Percentiles rank a stretch among this genome's conserved stretches.
Evolutionary conservation across 306 rosid species (phyloP).

Genomic region (Pyrus pyrifolia): DNA sequence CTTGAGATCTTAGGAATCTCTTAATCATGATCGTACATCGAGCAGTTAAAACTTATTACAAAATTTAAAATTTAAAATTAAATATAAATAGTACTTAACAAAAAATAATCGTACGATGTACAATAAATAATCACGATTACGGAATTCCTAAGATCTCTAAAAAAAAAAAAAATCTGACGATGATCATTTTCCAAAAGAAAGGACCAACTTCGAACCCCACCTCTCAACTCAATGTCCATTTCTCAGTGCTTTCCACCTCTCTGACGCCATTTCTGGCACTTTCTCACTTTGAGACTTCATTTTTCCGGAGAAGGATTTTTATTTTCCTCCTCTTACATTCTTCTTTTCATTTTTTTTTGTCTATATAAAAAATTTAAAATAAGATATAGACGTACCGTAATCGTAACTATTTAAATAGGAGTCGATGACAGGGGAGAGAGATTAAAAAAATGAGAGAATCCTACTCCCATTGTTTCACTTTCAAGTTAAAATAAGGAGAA

Average conservation of each 20-base stretch:
- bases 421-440: rapidly evolving
- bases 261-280: background rate
- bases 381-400: no score
- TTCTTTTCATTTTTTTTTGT: no score
- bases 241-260: conserved; percentile 2
- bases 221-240: background rate
- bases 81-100: no score
- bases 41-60: rapidly evolving
- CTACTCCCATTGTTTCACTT: background rate
- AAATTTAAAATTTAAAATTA: no score
- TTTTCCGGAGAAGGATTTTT: background rate
- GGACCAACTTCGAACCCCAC: background rate
- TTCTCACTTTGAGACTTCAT: background rate
- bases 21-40: no score
- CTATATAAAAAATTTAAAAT: no score
- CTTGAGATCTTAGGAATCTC: no score
- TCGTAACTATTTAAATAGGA: no score
- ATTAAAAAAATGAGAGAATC: no score
- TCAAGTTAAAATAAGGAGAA: background rate
- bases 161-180: no score
- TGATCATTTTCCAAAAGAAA: background rate
- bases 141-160: rapidly evolving
- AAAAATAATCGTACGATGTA: rapidly evolving
- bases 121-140: rapidly evolving
- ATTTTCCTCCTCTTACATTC: no score